Base-by-base conservation (phyloP, 176 grass and related monocot genomes). In the Bonia amplexicaulis region DNA sequence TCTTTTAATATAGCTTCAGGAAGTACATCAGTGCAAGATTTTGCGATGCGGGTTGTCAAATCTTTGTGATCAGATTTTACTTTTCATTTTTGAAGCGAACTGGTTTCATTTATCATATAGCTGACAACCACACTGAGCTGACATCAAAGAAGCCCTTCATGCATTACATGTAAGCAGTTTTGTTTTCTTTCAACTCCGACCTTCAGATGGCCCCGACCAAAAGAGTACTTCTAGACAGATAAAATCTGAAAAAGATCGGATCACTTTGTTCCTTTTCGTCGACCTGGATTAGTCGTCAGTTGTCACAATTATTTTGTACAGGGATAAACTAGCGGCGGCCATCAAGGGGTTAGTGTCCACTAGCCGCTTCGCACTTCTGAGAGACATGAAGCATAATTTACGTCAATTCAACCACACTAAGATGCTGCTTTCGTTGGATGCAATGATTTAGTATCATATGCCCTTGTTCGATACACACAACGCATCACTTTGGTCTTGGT, bases 111-210 rank as follows among this genome's bases (percentile, higher is more conserved):
- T 74, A 13, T 42, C 71, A 69, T 87, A 39, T 80, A 51, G 25
- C 12, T 84, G 77, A n/a, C 53, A 53, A 80, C 76, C 64, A 55
- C 61, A 46, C 53, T 64, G 62, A 87, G 2, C 41, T 63, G 85
- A 84, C 42, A 68, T 54, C 29, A 63, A 80, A 90, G 41, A 76
- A 76, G 67, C 60, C 6, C 19, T 42, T 52, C 40, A 52, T 91
- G 69, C 61, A 61, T 69, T 87, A 73, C 80, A 64, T 42, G 80
- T 75, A 75, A 84, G 84, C 84, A 67, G 74, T 44, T 84, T 60
- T 12, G 11, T 84, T 80, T 74, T 70, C 53, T 80, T 80, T 84
- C 29, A 69, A 62, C n/a, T 73, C 42, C 10, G 2, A n/a, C 74
- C 74, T 41, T 87, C 59, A 78, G 53, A 60, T 53, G 14, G 31